These are phyloP conservation scores for Amyloporia xantha DNA, from an alignment of 768 basidiomycete species.

Conservation along the genomic window DNA sequence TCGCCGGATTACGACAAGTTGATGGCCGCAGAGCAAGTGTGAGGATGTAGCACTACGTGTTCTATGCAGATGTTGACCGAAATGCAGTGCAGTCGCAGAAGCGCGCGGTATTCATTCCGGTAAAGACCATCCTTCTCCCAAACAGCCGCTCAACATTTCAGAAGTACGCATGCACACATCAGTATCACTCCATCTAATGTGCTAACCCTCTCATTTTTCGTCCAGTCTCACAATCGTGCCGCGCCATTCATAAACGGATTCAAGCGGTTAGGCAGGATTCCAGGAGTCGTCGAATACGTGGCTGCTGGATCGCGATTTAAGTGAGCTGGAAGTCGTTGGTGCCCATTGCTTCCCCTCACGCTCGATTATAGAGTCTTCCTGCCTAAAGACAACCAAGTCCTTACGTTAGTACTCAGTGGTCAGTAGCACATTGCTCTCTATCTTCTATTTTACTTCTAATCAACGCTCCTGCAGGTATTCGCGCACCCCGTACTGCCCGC, in stretches of 20 bases:
- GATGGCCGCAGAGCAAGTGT: conserved; percentile 92
- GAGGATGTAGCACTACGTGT: conserved; percentile 31
- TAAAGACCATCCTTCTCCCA: conserved; percentile 77
- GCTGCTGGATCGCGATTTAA: conserved; percentile 95
- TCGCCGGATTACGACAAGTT: conserved; percentile 96
- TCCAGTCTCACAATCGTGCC: conserved; percentile 50
- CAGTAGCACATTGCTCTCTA: conserved; percentile 10
- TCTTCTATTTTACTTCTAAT: background rate
- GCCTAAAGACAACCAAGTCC: conserved; percentile 86
- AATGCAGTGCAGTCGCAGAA: conserved; percentile 66
- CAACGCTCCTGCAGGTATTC: conserved; percentile 57
- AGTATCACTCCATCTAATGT: background rate
- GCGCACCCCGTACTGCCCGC: conserved; percentile 83
- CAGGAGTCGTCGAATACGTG: conserved; percentile 89
- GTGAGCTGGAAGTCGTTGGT: too few relatives aligned
- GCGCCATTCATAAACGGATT: conserved; percentile 85
- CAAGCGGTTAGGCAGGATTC: conserved; percentile 80
- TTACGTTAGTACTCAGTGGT: conserved; percentile 91
- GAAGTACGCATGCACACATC: conserved; percentile 66
- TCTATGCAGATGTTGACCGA: conserved; percentile 5
- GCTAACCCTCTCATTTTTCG: background rate
- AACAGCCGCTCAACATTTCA: conserved; percentile 83
- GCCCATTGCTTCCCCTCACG: background rate
- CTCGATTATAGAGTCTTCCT: conserved; percentile 54
- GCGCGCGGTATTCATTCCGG: conserved; percentile 84